Conservation (phyloP, 805 yeast genomes). For the Yarrowia sp. region DNA sequence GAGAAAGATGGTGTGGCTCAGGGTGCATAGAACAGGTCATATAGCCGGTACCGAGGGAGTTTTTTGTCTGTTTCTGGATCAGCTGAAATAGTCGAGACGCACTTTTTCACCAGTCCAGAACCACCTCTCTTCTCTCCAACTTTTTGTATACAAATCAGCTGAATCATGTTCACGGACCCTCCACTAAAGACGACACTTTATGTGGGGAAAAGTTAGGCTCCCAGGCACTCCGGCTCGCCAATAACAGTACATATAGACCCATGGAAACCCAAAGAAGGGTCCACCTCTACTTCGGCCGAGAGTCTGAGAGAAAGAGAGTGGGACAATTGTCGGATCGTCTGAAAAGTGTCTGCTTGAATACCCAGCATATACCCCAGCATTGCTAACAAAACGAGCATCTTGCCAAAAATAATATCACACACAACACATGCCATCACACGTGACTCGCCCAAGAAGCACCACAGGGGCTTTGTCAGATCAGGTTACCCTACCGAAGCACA, state of each 20-base stretch:
- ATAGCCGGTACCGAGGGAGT: too few relatives aligned
- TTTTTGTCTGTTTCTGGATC: too few relatives aligned
- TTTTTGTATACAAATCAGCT: too few relatives aligned
- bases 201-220: conserved; percentile 9
- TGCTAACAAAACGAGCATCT: too few relatives aligned
- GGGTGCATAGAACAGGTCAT: not conserved
- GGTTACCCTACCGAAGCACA: conserved; percentile 1
- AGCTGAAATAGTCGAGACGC: too few relatives aligned
- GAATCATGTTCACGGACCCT: too few relatives aligned
- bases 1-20: not conserved
- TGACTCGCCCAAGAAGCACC: not conserved
- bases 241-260: conserved; percentile 13
- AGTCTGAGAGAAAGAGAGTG: not conserved
- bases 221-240: not conserved
- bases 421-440: not conserved
- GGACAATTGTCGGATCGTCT: not conserved
- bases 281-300: not conserved
- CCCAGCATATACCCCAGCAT: too few relatives aligned
- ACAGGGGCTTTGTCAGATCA: not conserved
- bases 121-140: too few relatives aligned
- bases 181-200: too few relatives aligned
- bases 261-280: conserved; percentile 20
- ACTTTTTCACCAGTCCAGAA: too few relatives aligned
- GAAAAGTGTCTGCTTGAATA: too few relatives aligned
- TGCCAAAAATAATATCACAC: too few relatives aligned